Base-by-base conservation (phyloP, 257 asterid species). In the Linderniella brevidens region DNA sequence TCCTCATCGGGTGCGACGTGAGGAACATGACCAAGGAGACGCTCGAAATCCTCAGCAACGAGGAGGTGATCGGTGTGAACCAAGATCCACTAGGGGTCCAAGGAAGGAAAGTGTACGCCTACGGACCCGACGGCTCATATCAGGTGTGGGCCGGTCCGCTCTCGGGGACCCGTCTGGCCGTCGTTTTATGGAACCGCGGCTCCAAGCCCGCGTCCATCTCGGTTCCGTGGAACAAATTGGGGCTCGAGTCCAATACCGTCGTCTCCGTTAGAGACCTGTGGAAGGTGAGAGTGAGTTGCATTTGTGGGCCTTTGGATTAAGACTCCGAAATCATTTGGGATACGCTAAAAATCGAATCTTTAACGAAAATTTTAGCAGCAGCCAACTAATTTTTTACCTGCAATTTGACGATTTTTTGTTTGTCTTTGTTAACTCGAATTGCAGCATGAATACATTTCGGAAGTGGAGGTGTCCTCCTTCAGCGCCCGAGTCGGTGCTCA, bases 61-160 rank as follows among this genome's bases (percentile, higher is more conserved):
- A 68, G 59, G 97, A 87, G 71, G 90, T 87, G 58, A 83, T 87
- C 29, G 75, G 80, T 15, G 82, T 87, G 19, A 71, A 83, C 72
- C 95, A 87, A 80, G 97, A 86, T 65, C 50, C 79, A 9, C 80
- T 86, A 19, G 97, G 97, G 19, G 81, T 86, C 73, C 97, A 86
- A 68, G 97, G 97, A 62, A 77, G 92, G 68, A 77, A 79, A 77
- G 75, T 82, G 52, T 56, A 60, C 52, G 51, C 65, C 9, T 69
- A 68, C 13, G 97, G 94, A 49, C 58, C 84, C 10, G 69, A 69
- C 36, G 69, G 68, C 38, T 67, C 73, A 68, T 64, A 13, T 47
- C 79, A 87, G 97, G 75, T 87, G 40, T 87, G 97, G 97, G 97
- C 93, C 1, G 95, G 97, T 56, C 97, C 97, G 14, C 68, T 87